Evolutionary conservation across 1,284 basidiomycete genomes (phyloP).

Genomic region (Heterobasidion parviporum): DNA sequence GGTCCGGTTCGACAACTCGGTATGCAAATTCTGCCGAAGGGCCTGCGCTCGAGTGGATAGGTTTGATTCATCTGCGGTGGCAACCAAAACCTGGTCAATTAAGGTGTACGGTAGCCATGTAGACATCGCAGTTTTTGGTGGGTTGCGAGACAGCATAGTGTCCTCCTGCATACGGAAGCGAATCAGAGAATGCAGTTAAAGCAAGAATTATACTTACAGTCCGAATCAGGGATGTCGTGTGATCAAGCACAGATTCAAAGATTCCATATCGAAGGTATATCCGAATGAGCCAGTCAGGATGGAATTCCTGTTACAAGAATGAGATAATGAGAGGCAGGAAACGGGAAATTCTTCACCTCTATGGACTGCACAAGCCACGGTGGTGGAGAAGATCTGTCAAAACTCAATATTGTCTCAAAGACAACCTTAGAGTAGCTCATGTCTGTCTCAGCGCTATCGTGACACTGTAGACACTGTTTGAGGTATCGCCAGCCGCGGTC

Average conservation of each 20-base stretch:
- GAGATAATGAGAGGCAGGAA: constrained; percentile 6
- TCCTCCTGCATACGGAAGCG: constrained; percentile 38
- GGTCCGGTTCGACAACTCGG: constrained; percentile 50
- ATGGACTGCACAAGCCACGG: constrained; percentile 76
- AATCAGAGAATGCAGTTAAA: constrained; percentile 4
- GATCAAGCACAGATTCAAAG: constrained; percentile 70
- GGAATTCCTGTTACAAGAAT: constrained; percentile 41
- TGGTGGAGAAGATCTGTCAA: constrained; percentile 63
- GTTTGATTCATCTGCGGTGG: constrained; percentile 42
- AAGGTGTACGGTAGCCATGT: constrained; percentile 83
- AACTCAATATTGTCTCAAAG: constrained; percentile 68
- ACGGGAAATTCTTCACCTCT: constrained; percentile 34
- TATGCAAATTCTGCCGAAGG: constrained; percentile 41
- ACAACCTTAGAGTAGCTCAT: constrained; percentile 70
- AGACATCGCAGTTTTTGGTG: constrained; percentile 45
- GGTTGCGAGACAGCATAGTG: constrained; percentile 44
- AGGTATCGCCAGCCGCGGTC: constrained; percentile 88
- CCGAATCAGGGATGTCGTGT: constrained; percentile 61
- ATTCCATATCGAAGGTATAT: constrained; percentile 70
- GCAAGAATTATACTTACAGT: constrained; percentile 40
- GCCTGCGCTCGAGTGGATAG: constrained; percentile 32
- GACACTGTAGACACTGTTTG: constrained; percentile 67
- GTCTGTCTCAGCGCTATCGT: constrained; percentile 71
- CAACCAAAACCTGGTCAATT: constrained; percentile 77
- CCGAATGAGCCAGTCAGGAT: constrained; percentile 75